Evolutionary conservation across 2,329 filamentous ascomycete genomes (phyloP).

Genomic region (Xylariaceae sp.): DNA sequence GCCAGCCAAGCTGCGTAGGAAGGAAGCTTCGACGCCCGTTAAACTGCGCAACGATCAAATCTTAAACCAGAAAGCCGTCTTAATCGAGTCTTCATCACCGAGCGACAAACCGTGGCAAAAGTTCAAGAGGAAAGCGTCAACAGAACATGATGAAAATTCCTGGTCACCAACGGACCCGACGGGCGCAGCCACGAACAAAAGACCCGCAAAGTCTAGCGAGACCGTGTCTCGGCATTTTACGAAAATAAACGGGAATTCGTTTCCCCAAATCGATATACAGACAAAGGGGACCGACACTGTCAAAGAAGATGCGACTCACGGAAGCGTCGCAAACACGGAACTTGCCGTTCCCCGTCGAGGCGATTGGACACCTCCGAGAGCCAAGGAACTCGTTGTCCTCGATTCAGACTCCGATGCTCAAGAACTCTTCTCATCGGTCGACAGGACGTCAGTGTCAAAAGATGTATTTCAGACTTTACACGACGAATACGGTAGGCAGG

Average conservation of each 20-base stretch:
- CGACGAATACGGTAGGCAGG: conserved; percentile 40
- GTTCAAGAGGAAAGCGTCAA: conserved; percentile 23
- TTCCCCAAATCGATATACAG: background rate
- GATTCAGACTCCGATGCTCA: conserved; percentile 32
- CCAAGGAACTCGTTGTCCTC: conserved; percentile 33
- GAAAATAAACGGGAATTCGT: conserved; percentile 8
- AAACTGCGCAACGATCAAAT: conserved; percentile 10
- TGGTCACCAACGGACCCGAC: background rate
- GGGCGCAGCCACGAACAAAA: background rate
- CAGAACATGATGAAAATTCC: conserved; percentile 2
- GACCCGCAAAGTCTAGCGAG: conserved; percentile 28
- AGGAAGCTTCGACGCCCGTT: conserved; percentile 10
- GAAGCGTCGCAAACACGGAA: conserved; percentile 28
- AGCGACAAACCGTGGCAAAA: conserved; percentile 38
- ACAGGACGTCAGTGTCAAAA: conserved; percentile 16
- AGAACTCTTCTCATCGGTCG: conserved; percentile 33
- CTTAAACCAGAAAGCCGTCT: conserved; percentile 11
- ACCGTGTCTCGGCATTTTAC: conserved; percentile 31
- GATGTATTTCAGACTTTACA: conserved; percentile 44
- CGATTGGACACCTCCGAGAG: conserved; percentile 65
- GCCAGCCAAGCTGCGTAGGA: conserved; percentile 13
- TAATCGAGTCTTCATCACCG: conserved; percentile 27
- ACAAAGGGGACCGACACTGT: background rate
- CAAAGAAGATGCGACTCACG: background rate
- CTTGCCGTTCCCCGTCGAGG: conserved; percentile 52